Conservation (phyloP, 2,329 filamentous ascomycete species). For the Claviceps cyperi region DNA sequence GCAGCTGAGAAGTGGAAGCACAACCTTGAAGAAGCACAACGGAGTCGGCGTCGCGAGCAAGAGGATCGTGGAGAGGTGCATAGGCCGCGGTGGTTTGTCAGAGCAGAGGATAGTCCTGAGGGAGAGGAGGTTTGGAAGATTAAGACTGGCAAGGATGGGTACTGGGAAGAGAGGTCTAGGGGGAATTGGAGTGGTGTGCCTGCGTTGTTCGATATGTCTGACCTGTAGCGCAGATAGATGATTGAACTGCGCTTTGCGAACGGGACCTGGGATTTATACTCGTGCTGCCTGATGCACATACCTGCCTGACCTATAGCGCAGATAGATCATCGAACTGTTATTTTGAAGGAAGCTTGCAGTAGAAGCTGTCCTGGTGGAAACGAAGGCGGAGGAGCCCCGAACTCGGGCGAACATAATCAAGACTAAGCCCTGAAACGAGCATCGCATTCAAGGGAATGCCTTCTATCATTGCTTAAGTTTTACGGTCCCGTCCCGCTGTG, state of each 20-base stretch:
- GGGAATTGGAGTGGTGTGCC: conserved; percentile 49
- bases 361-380: too few species aligned
- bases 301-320: too few species aligned
- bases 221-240: conserved; percentile 9
- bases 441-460: too few species aligned
- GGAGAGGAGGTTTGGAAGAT: conserved; percentile 61
- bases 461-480: too few species aligned
- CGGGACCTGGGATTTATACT: not conserved
- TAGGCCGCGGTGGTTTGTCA: conserved; percentile 73
- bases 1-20: conserved; percentile 73
- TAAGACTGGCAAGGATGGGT: conserved; percentile 70
- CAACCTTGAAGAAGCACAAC: conserved; percentile 72
- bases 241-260: not conserved
- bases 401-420: too few species aligned
- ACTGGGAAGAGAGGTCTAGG: conserved; percentile 74
- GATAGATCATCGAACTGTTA: not conserved
- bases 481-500: too few species aligned
- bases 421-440: too few species aligned
- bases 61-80: conserved; percentile 62
- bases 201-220: conserved; percentile 30
- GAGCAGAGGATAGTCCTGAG: conserved; percentile 42
- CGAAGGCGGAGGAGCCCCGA: too few species aligned
- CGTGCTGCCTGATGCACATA: too few species aligned
- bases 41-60: conserved; percentile 55
- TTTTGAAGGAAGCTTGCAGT: not conserved